phyloP scores from a whole-genome alignment of 331 rosid genomes.

The Prunus yedoensis region DNA sequence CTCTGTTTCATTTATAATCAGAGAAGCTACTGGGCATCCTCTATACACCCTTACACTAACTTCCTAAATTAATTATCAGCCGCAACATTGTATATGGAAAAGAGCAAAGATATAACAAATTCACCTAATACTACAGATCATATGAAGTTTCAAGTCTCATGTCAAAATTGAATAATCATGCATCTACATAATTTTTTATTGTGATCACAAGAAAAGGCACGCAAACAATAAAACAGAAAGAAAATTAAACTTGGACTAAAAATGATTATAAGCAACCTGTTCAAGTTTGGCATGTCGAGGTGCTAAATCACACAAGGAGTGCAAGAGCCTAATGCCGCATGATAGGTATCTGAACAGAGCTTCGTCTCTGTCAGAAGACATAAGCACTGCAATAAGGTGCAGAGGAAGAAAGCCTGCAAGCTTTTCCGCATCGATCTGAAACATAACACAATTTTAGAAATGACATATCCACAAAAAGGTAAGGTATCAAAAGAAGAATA shows the following conservation, averaged over 20 bases:
- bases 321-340: constrained; percentile 79
- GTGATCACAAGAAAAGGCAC: not conserved
- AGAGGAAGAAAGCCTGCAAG: constrained; percentile 75
- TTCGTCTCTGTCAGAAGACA: constrained; percentile 60
- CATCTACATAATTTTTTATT: not conserved
- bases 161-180: constrained; percentile 7
- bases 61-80: not conserved
- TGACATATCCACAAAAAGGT: constrained; percentile 7
- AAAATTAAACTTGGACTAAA: constrained; percentile 13
- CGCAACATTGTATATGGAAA: not conserved
- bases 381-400: constrained; percentile 69
- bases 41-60: not conserved
- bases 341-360: constrained; percentile 56
- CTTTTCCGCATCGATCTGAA: constrained; percentile 86
- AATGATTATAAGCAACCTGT: constrained; percentile 56
- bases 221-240: constrained; percentile 9
- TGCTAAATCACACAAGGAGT: constrained; percentile 86
- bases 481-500: constrained; percentile 12
- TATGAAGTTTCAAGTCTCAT: constrained; percentile 9
- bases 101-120: not conserved
- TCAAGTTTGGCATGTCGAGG: constrained; percentile 78
- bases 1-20: not conserved
- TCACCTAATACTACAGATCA: not conserved
- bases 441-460: constrained; percentile 26
- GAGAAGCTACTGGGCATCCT: not conserved